phyloP scores from a whole-genome alignment of 2,329 filamentous ascomycete genomes.

The Cladosporium cucumerinum region DNA sequence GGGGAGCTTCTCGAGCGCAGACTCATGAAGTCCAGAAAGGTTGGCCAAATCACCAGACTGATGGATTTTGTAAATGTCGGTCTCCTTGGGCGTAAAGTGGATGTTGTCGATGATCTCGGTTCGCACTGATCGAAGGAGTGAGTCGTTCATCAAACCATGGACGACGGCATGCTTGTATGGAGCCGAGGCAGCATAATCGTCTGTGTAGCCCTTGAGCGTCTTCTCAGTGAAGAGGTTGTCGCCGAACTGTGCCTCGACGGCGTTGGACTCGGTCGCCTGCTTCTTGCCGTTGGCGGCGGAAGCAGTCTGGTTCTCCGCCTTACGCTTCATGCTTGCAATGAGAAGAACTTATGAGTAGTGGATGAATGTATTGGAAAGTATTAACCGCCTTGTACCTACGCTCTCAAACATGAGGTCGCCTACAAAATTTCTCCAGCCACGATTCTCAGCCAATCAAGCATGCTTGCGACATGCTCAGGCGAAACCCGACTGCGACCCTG shows the following conservation, averaged over 20 bases:
- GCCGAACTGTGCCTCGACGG: conserved; percentile 58
- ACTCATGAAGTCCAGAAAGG: conserved; percentile 86
- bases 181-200: conserved; percentile 60
- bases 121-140: conserved; percentile 80
- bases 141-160: conserved; percentile 71
- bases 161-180: conserved; percentile 95
- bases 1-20: conserved; percentile 78
- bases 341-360: neutral
- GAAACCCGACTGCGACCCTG: conserved; percentile 1
- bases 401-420: conserved; percentile 13
- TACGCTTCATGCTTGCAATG: conserved; percentile 41
- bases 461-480: conserved; percentile 1
- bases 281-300: conserved; percentile 40
- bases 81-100: conserved; percentile 96
- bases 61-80: conserved; percentile 99
- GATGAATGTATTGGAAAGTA: conserved; percentile 6
- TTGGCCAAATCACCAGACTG: conserved; percentile 97
- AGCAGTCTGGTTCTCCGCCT: conserved; percentile 34
- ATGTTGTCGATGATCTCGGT: conserved; percentile 86
- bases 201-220: conserved; percentile 58
- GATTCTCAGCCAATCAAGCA: conserved; percentile 9
- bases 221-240: conserved; percentile 62
- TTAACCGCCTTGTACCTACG: neutral
- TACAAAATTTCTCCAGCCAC: conserved; percentile 14
- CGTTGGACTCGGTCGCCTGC: conserved; percentile 34